Evolutionary conservation across 169 alveolate genomes (phyloP).

Genomic region (Cryptosporidium baileyi): DNA sequence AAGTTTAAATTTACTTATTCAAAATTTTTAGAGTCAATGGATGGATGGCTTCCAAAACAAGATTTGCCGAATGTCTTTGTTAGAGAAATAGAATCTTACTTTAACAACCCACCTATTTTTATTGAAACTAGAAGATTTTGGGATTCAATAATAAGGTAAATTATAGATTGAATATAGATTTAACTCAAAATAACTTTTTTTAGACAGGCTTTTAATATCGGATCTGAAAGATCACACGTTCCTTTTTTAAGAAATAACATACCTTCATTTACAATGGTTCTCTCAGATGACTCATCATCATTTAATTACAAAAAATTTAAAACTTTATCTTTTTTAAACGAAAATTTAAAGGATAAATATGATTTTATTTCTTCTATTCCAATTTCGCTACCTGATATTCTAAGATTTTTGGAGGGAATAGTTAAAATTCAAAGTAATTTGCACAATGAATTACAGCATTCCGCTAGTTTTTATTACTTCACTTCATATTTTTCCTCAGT

Average conservation of each 20-base stretch:
- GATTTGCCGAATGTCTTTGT: conserved; percentile 30
- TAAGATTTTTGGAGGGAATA: conserved; percentile 30
- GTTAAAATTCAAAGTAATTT: conserved; percentile 58
- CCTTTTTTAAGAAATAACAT: conserved; percentile 18
- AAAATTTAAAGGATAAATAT: background rate
- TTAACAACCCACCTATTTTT: conserved; percentile 14
- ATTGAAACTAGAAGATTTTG: conserved; percentile 22
- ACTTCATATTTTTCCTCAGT: conserved; percentile 25
- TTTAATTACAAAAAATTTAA: background rate
- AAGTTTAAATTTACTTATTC: background rate
- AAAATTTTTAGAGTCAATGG: conserved; percentile 52
- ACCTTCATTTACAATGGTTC: conserved; percentile 16
- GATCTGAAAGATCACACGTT: conserved; percentile 46
- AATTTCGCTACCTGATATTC: conserved; percentile 2
- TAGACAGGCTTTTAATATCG: conserved; percentile 45
- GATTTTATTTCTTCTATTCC: conserved; percentile 25
- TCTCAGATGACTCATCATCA: background rate
- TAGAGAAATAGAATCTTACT: conserved; percentile 32
- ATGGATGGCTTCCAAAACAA: conserved; percentile 45
- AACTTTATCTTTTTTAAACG: background rate
- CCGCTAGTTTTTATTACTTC: conserved; percentile 3
- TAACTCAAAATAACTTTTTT: background rate
- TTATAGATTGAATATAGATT: background rate
- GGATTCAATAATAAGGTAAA: conserved; percentile 62
- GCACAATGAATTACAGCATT: conserved; percentile 50